Evolutionary conservation across 1,284 basidiomycete species (phyloP), one percentile per base, ranked within the genome.

Genomic region (Ustilago loliicola): DNA sequence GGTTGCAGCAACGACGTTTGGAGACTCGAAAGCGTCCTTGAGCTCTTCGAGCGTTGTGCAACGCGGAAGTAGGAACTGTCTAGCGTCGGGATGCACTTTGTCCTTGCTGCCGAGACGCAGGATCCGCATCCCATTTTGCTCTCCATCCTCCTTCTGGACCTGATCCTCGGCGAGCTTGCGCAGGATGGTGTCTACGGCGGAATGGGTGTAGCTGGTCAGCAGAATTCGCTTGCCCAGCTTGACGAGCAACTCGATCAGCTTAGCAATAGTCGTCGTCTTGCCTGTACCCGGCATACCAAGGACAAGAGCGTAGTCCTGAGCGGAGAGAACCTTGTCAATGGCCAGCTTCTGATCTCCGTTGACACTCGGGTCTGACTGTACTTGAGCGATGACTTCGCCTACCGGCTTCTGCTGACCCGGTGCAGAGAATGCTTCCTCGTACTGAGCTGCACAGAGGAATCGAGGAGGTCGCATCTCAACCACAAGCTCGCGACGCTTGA

Each of bases 211-310:
- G 53, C 93, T 94, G 1, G 94, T 93, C 64, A 99, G 87, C 25
- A 99, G 87, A 6, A 99, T 93, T 0, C 90, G 93, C 88, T 98
- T 95, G 4, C 94, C 94, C 85, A 91, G 88, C 47, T 88, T 89
- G 1, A 94, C 94, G 6, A 99, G 88, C 27, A 90, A 89, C 79
- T 91, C 90, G 83, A 99, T 95, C 48, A 98, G 90, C 47, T 94
- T 92, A 0, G 94, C 94, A 62, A 98, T 93, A 4, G 96, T 93
- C 0, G 95, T 97, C 38, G 96, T 98, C 88, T 99, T 99, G 10
- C 96, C 96, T 2, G 97, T 98, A 0, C 96, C 96, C 1, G 96
- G 96, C 97, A 99, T 98, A 27, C 96, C 97, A 6, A 98, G 89
- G 34, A 99, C 90, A 52, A 98, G 88, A 0, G 95, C 92, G 85